Base-by-base conservation (phyloP, 164 flowering plant genomes). In the Kingdonia uniflora region DNA sequence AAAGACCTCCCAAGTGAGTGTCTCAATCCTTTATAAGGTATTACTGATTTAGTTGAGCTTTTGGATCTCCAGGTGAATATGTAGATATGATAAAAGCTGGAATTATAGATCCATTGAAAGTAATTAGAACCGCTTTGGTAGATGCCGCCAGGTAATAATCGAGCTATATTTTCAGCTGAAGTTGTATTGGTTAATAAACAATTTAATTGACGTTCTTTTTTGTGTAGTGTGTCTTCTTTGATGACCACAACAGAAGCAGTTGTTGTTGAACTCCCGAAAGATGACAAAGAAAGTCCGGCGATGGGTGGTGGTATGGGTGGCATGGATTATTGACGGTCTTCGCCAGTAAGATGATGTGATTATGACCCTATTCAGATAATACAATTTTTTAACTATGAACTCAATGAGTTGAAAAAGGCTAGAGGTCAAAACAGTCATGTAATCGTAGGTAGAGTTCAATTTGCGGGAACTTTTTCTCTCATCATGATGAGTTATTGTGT, bases 171-270 rank as follows among this genome's bases (percentile, higher is more conserved):
- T 10, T 44, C 11, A 3, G 12, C 4, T 41, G 13, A 14, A 8
- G 17, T 43, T 16, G 7, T 44, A 2, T 44, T 21, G 5, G 20
- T 1, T 16, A 21, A 8, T 44, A 16, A 17, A 44, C 22, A n/a
- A n/a, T n/a, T 40, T 14, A 33, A 29, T 55, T 22, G 8, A 11
- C 33, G 24, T 49, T 55, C 5, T 41, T 3, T 58, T 5, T 2
- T 40, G 0, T 71, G 60, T 76, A 90, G 95, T 58, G 94, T 90
- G 10, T 87, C 97, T 1, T 82, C 97, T 7, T 69, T 90, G 80
- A 75, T 90, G 95, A 84, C 97, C 2, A 90, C 97, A 2, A 90
- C 97, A 0, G 97, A 90, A 64, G 97, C 97, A 5, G 69, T 87
- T n/a, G 78, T 90, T 15, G 80, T 76, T 19, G 95, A 90, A 49